phyloP scores from a whole-genome alignment of 1,139 yeast genomes.

The Debaryomyces sp. region DNA sequence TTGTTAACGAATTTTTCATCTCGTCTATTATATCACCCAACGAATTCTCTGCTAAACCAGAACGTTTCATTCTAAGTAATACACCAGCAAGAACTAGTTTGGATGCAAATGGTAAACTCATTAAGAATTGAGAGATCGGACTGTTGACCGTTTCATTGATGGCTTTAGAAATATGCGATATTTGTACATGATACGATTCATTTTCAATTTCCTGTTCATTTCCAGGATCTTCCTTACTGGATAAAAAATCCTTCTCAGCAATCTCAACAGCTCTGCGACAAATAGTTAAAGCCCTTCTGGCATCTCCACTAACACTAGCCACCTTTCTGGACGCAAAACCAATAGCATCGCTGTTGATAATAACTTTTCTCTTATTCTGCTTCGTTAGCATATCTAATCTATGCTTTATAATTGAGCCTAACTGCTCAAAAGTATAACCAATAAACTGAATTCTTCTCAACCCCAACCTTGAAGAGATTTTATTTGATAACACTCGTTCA shows the following conservation, averaged over 20 bases:
- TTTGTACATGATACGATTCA: constrained; percentile 58
- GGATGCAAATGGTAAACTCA: constrained; percentile 64
- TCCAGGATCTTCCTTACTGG: constrained; percentile 18
- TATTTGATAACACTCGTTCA: constrained; percentile 82
- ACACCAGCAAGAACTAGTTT: constrained; percentile 74
- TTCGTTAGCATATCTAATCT: constrained; percentile 62
- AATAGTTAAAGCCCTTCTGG: constrained; percentile 86
- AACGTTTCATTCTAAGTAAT: constrained; percentile 63
- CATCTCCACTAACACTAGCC: constrained; percentile 97
- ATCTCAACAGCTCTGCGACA: constrained; percentile 90
- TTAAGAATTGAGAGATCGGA: constrained; percentile 63
- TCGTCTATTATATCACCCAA: constrained; percentile 83
- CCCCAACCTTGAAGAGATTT: constrained; percentile 90
- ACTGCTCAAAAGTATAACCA: constrained; percentile 82
- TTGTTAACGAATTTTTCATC: constrained; percentile 45
- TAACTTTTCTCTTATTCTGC: constrained; percentile 38
- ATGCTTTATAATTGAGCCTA: constrained; percentile 72
- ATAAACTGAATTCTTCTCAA: constrained; percentile 83
- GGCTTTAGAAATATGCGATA: constrained; percentile 74
- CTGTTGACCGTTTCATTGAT: constrained; percentile 79
- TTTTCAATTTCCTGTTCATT: constrained; percentile 23
- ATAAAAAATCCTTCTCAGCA: constrained; percentile 61
- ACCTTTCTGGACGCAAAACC: constrained; percentile 93
- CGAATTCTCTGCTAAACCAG: constrained; percentile 71
- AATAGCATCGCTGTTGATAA: constrained; percentile 73